Evolutionary conservation across 192 early-diverging fungal species (phyloP).

Genomic region (Coemansia sp.): DNA sequence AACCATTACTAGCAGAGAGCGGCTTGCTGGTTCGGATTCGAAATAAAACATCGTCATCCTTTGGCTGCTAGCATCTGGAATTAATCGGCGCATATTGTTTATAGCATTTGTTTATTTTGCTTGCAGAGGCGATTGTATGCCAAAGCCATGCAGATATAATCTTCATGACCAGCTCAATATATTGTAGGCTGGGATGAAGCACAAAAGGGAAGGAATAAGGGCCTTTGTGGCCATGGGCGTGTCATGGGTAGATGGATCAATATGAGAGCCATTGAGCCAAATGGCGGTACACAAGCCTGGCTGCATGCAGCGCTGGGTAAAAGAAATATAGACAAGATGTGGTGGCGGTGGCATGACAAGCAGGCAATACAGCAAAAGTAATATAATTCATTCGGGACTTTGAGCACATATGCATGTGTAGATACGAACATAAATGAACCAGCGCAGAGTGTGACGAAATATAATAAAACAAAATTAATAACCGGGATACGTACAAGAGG

Average conservation of each 20-base stretch:
- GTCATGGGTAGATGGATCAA: conserved; percentile 1
- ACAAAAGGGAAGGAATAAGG: neutral
- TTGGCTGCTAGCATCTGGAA: neutral
- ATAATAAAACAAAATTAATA: neutral
- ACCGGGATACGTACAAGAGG: neutral
- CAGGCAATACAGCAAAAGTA: neutral
- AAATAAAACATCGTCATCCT: neutral
- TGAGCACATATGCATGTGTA: neutral
- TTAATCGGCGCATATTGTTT: neutral
- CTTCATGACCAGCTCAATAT: conserved; percentile 8
- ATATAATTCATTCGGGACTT: neutral
- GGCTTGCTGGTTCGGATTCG: neutral
- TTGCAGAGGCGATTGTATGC: neutral
- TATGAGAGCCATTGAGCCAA: neutral
- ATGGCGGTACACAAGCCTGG: neutral
- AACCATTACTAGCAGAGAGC: neutral
- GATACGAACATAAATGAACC: neutral
- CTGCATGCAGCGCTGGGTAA: neutral
- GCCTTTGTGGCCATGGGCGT: neutral
- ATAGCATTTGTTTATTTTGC: neutral
- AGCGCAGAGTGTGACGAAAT: conserved; percentile 1
- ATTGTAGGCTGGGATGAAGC: neutral
- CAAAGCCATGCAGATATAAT: neutral
- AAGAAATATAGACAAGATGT: neutral
- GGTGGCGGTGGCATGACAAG: conserved; percentile 6